phyloP scores from a whole-genome alignment of 169 alveolate genomes.

The Plasmodium malariae region DNA sequence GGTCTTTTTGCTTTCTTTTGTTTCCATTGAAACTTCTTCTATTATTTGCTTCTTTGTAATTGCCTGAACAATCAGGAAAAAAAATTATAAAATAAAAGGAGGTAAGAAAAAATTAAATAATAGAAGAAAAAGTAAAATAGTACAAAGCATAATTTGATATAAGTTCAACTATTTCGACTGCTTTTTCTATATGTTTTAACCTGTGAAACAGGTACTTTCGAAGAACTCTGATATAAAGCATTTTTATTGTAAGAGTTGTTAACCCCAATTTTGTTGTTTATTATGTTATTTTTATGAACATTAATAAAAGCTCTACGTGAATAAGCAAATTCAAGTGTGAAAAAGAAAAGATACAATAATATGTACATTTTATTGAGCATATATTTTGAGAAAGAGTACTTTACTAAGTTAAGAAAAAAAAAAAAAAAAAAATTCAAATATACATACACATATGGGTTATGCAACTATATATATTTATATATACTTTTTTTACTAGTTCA shows the following conservation, averaged over 20 bases:
- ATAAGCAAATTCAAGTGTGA: conserved; percentile 35
- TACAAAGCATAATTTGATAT: no score
- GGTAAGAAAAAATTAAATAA: background rate
- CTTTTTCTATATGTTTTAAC: conserved; percentile 27
- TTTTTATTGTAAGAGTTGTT: conserved; percentile 43
- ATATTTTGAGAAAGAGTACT: background rate
- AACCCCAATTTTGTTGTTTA: conserved; percentile 47
- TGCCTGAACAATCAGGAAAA: conserved; percentile 15
- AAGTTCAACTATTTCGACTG: background rate
- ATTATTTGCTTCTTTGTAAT: conserved; percentile 66
- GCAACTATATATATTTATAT: background rate
- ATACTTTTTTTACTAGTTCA: conserved; percentile 12
- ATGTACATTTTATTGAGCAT: conserved; percentile 36
- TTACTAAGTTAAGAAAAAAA: background rate
- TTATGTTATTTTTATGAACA: conserved; percentile 69
- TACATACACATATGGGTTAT: background rate
- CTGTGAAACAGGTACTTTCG: conserved; percentile 69
- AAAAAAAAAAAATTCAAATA: background rate
- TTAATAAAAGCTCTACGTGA: conserved; percentile 72
- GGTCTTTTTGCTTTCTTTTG: conserved; percentile 69
- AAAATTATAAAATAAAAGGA: background rate
- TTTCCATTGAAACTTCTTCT: conserved; percentile 76
- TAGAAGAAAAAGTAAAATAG: background rate
- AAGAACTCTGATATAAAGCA: conserved; percentile 52
- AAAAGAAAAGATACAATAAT: conserved; percentile 23